Evolutionary conservation across 768 basidiomycete genomes (phyloP).

Genomic region (Kwoniella europaea): DNA sequence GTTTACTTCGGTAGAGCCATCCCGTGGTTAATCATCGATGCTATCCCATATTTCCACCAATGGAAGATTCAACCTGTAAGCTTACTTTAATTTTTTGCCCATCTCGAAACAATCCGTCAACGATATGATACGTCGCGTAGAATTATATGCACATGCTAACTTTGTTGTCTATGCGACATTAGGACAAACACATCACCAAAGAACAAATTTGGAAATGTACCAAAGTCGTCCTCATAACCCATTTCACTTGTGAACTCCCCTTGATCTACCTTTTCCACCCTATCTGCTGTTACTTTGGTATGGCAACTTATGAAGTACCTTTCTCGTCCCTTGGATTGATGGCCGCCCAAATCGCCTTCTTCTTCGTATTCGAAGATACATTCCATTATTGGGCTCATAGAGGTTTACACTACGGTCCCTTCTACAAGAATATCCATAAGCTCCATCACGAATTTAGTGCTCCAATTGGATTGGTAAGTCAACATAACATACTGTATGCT

Average conservation of each 20-base stretch:
- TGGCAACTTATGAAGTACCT: constrained; percentile 91
- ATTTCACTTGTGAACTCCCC: constrained; percentile 93
- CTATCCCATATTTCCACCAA: constrained; percentile 86
- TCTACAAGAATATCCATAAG: constrained; percentile 95
- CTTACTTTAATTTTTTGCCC: not conserved
- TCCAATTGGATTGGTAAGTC: constrained; percentile 81
- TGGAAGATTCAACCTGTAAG: constrained; percentile 87
- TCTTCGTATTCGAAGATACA: constrained; percentile 95
- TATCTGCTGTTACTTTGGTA: constrained; percentile 81
- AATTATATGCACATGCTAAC: constrained; percentile 9
- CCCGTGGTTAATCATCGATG: constrained; percentile 92
- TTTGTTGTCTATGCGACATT: constrained; percentile 6
- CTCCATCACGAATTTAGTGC: constrained; percentile 97
- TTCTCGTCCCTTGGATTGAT: constrained; percentile 76
- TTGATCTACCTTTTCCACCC: constrained; percentile 91
- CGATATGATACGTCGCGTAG: too few relatives aligned
- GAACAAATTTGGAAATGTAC: constrained; percentile 94
- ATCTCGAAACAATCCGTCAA: not conserved
- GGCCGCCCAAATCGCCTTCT: constrained; percentile 76
- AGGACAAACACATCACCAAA: constrained; percentile 73
- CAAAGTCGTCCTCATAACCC: constrained; percentile 88
- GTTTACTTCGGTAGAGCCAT: constrained; percentile 96
- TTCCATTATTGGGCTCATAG: constrained; percentile 97
- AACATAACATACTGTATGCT: not conserved
- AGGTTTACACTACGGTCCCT: constrained; percentile 71